phyloP scores from a whole-genome alignment of 306 rosid genomes.

The Cicer arietinum region DNA sequence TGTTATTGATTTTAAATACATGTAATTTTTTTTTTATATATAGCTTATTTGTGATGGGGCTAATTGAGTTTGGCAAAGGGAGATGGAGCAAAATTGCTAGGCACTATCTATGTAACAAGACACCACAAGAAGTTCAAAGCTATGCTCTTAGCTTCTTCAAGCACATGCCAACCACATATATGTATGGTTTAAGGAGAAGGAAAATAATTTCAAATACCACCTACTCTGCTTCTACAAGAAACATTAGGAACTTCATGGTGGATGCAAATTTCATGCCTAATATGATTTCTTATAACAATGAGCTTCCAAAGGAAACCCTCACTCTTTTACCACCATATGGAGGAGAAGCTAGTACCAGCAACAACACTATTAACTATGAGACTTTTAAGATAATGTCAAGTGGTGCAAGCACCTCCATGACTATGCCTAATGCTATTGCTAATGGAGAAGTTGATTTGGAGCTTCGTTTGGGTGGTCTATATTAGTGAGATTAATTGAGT shows the following conservation, averaged over 20 bases:
- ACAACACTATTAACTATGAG: neutral
- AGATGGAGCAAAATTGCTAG: constrained; percentile 1
- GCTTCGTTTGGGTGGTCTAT: constrained; percentile 19
- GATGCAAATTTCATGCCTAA: neutral
- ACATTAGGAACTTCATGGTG: neutral
- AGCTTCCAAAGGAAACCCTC: neutral
- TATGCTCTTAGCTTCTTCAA: constrained; percentile 28
- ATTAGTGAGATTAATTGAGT: neutral
- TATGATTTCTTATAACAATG: neutral
- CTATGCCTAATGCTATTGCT: neutral
- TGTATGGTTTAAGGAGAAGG: neutral
- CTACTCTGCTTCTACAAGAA: neutral
- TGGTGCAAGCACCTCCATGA: constrained; percentile 5
- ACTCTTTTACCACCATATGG: neutral
- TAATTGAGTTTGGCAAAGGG: constrained; percentile 37
- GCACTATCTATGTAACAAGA: constrained; percentile 22
- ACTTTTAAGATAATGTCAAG: too few relatives aligned
- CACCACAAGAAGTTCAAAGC: constrained; percentile 36
- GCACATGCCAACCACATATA: neutral
- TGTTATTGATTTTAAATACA: neutral
- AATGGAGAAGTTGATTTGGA: constrained; percentile 38
- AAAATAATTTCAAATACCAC: neutral
- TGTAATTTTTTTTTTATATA: neutral
- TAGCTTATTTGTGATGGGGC: constrained; percentile 36
- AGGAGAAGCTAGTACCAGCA: neutral